Evolutionary conservation across 345 rosid species (phyloP), one percentile per base, ranked within the genome.

Genomic region (Carallia brachiata): DNA sequence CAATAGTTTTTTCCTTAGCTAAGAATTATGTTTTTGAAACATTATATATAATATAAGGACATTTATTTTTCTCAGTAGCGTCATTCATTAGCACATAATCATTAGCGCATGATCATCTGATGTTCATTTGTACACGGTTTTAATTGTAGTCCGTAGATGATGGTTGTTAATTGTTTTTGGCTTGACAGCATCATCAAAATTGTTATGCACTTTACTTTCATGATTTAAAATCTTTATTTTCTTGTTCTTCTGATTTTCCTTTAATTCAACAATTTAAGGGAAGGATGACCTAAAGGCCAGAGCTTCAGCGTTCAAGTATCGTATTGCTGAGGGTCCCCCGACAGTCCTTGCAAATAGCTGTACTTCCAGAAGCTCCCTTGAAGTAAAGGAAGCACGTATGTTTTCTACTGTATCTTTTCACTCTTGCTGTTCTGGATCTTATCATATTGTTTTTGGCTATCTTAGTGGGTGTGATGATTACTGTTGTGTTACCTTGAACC

Each of bases 301-400:
- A 50, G 63, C 53, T 67, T 71, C 77, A 50, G 57, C 36, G 4
- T 47, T 75, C 69, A 66, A 74, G 63, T 66, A 66, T 75, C 62
- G 63, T 55, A 36, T 70, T 32, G 31, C 61, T 47, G 48, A 61
- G 61, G 65, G 67, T 72, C 73, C 65, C 64, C 59, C 68, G 27
- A 23, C 59, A 52, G 31, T 60, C 44, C 39, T 61, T 19, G 37
- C 48, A 57, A 52, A 60, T 56, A 62, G 71, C 47, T n/a, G 47
- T 18, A 36, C 68, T 67, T 65, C 75, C 23, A 62, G 52, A 18
- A 71, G 62, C 64, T 52, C 79, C 68, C 75, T 64, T 69, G 76
- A 71, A 71, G 68, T 63, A 52, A 57, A 71, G 28, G 71, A 81
- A 70, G 79, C 75, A 69, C 82, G 87, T 83, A 87, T 36, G 78